phyloP scores from a whole-genome alignment of 2,329 filamentous ascomycete species.

The Colletotrichum sp. region DNA sequence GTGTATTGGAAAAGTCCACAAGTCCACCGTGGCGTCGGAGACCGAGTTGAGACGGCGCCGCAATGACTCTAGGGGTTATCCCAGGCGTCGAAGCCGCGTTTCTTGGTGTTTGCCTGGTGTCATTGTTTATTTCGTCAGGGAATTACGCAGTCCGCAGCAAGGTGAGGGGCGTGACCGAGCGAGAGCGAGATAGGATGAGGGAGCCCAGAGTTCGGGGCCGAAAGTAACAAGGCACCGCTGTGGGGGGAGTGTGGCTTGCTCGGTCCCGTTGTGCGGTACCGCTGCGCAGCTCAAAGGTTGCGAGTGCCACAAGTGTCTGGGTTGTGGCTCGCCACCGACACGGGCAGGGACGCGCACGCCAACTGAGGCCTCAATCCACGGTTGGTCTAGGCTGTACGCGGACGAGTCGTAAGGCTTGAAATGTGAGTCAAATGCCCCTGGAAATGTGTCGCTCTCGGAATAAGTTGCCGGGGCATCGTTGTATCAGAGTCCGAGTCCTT shows the following conservation, averaged over 20 bases:
- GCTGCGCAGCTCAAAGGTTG: neutral
- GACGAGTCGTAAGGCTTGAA: conserved; percentile 2
- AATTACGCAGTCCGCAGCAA: neutral
- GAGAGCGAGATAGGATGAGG: neutral
- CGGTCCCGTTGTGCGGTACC: conserved; percentile 1
- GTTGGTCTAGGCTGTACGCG: neutral
- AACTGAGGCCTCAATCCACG: neutral
- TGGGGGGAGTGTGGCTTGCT: neutral
- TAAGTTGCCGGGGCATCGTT: neutral
- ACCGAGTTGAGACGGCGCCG: neutral
- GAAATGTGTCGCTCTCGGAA: neutral
- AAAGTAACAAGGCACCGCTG: neutral
- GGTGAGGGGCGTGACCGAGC: neutral
- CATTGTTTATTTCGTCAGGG: neutral
- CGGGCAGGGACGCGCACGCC: conserved; percentile 8
- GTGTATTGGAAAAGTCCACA: neutral
- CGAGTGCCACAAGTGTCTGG: neutral
- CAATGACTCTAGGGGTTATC: neutral
- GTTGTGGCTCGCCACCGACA: conserved; percentile 4
- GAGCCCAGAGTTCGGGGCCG: conserved; percentile 3
- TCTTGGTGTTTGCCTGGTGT: neutral
- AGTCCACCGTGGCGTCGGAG: neutral
- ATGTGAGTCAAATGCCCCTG: conserved; percentile 8
- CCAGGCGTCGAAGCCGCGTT: neutral
- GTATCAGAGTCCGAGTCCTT: neutral